Conservation (phyloP, 2,329 filamentous ascomycete species). For the Claviceps humidiphila region DNA sequence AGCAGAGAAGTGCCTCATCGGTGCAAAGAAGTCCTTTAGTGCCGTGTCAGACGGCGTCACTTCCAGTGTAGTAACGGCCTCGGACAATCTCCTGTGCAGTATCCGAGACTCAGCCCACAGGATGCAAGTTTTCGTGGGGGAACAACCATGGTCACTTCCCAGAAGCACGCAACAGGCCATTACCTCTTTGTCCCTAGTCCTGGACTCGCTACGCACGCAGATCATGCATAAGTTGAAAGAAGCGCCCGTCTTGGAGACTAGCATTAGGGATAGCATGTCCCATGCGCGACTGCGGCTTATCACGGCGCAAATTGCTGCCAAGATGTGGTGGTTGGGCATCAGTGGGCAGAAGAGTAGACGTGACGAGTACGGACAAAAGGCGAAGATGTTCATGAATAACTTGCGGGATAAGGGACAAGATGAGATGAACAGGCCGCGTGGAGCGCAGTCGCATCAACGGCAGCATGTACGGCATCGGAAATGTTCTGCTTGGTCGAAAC, state of each 20-base stretch:
- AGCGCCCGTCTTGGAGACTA: neutral
- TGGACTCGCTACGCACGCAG: conserved; percentile 23
- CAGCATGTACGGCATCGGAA: neutral
- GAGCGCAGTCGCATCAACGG: too few relatives aligned
- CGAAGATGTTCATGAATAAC: conserved; percentile 25
- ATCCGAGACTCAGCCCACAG: conserved; percentile 11
- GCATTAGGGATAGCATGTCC: conserved; percentile 1
- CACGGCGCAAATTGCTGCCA: conserved; percentile 41
- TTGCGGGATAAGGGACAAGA: neutral
- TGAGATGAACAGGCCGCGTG: neutral
- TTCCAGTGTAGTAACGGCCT: conserved; percentile 13
- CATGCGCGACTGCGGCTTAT: conserved; percentile 28
- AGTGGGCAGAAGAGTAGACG: conserved; percentile 35
- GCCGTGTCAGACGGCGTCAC: conserved; percentile 17
- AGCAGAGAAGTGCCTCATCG: conserved; percentile 23
- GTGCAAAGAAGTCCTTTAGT: conserved; percentile 19
- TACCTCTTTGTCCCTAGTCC: conserved; percentile 9
- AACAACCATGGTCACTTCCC: conserved; percentile 10
- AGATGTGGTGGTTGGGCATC: conserved; percentile 42
- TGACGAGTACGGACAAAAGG: conserved; percentile 33
- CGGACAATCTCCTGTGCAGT: conserved; percentile 15
- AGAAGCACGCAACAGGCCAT: conserved; percentile 9
- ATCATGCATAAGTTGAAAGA: conserved; percentile 9
- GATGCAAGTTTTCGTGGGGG: conserved; percentile 12
- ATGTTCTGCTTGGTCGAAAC: neutral